These are phyloP conservation scores for Linderniella brevidens DNA, from an alignment of 257 asterid species.

Conservation along the genomic window DNA sequence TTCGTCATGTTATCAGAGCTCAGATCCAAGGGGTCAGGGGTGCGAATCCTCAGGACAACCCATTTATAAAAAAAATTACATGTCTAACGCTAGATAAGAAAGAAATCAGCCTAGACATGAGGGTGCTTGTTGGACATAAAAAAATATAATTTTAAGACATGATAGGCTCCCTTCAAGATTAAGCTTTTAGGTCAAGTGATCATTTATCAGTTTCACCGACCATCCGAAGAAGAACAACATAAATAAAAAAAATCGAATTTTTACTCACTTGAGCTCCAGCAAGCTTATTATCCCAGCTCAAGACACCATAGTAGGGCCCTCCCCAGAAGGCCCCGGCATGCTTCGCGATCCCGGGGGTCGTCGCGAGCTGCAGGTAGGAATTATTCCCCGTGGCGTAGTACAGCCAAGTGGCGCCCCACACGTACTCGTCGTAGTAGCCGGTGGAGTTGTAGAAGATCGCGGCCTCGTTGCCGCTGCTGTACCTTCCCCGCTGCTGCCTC, in stretches of 20 bases:
- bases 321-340: constrained; percentile 98
- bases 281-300: constrained; percentile 91
- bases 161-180: no score
- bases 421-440: constrained; percentile 67
- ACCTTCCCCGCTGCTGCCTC: constrained; percentile 85
- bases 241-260: not conserved
- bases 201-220: no score
- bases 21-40: no score
- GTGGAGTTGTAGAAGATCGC: constrained; percentile 60
- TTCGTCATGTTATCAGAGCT: no score
- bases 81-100: no score
- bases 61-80: no score
- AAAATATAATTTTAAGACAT: no score
- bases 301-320: constrained; percentile 77
- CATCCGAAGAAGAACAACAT: no score
- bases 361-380: constrained; percentile 78
- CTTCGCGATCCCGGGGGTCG: constrained; percentile 52
- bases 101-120: no score
- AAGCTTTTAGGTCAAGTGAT: no score
- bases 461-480: constrained; percentile 59
- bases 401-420: constrained; percentile 96
- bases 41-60: no score
- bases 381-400: constrained; percentile 87
- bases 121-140: no score
- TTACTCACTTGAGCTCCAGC: constrained; percentile 81